Percentiles rank a stretch among this genome's conserved stretches.
Evolutionary conservation across 1,284 basidiomycete species (phyloP).

Genomic region (Clitocybe nebularis): DNA sequence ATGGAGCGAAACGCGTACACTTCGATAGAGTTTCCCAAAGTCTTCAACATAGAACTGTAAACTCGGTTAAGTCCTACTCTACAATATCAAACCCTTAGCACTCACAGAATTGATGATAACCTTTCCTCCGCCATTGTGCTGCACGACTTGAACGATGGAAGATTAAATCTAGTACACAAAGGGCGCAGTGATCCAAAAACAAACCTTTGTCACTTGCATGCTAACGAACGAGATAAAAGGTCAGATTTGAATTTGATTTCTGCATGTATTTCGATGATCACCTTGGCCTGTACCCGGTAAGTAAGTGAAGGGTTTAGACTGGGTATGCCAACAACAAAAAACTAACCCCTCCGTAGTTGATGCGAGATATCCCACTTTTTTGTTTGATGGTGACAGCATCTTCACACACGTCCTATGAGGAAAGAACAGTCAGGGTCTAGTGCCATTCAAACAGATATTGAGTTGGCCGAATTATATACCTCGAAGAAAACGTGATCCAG

Average conservation of each 20-base stretch:
- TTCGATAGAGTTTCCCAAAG: slow-evolving; percentile 35
- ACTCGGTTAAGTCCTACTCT: background rate
- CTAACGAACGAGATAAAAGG: slow-evolving; percentile 12
- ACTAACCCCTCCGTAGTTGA: slow-evolving; percentile 36
- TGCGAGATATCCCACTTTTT: slow-evolving; percentile 29
- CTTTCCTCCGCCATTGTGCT: slow-evolving; percentile 34
- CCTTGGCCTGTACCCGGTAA: slow-evolving; percentile 24
- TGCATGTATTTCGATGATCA: slow-evolving; percentile 2
- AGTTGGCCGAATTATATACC: slow-evolving; percentile 13
- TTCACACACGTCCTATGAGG: slow-evolving; percentile 36
- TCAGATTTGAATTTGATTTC: background rate
- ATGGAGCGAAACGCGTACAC: slow-evolving; percentile 17
- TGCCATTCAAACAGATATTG: background rate
- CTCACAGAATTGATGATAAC: slow-evolving; percentile 35
- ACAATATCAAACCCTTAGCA: background rate
- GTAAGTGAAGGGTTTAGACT: background rate
- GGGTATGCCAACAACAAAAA: too few relatives aligned
- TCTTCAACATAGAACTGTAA: slow-evolving; percentile 32
- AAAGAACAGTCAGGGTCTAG: too few relatives aligned
- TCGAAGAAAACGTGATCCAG: slow-evolving; percentile 37
- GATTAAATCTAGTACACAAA: too few relatives aligned
- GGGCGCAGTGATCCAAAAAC: background rate
- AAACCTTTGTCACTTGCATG: slow-evolving; percentile 30
- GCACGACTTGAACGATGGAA: slow-evolving; percentile 23
- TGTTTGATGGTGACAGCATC: slow-evolving; percentile 39